phyloP scores from a whole-genome alignment of 2,329 filamentous ascomycete species.

The Aspergillus persii region DNA sequence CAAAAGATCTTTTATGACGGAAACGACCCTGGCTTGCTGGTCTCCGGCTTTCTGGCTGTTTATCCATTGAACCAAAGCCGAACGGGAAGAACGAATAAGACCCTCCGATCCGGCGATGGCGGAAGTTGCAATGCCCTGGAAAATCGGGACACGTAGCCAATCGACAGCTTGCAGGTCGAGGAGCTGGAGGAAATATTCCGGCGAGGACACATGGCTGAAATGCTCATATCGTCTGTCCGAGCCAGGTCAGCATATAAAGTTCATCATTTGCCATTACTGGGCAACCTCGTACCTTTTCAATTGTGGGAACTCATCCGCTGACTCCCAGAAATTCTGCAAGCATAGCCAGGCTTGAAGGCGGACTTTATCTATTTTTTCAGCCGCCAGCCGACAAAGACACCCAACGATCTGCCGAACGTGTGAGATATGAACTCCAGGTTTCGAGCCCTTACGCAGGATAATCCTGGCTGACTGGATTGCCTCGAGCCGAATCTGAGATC shows the following conservation, averaged over 20 bases:
- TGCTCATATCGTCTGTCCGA: conserved; percentile 39
- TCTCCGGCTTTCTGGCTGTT: conserved; percentile 20
- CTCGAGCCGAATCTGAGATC: conserved; percentile 78
- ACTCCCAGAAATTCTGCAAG: conserved; percentile 42
- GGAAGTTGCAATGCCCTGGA: conserved; percentile 46
- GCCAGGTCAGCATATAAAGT: conserved; percentile 15
- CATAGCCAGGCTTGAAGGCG: conserved; percentile 55
- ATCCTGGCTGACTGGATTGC: conserved; percentile 65
- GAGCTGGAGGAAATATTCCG: conserved; percentile 44
- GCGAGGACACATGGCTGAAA: conserved; percentile 45
- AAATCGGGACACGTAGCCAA: conserved; percentile 37
- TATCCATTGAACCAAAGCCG: conserved; percentile 40
- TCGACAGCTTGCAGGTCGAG: conserved; percentile 35
- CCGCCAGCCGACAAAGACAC: conserved; percentile 65
- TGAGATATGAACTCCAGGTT: conserved; percentile 9
- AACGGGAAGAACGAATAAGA: conserved; percentile 42
- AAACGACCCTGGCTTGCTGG: conserved; percentile 41
- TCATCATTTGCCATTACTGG: not conserved
- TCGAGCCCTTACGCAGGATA: conserved; percentile 25
- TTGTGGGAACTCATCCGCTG: conserved; percentile 29
- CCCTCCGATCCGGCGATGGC: conserved; percentile 45
- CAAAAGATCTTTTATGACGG: conserved; percentile 53
- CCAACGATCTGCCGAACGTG: conserved; percentile 30
- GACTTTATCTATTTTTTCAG: conserved; percentile 89
- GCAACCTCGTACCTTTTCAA: conserved; percentile 42